These are phyloP conservation scores for Fragilaria crotonensis DNA, from an alignment of 108 stramenopile species.

Conservation along the genomic window DNA sequence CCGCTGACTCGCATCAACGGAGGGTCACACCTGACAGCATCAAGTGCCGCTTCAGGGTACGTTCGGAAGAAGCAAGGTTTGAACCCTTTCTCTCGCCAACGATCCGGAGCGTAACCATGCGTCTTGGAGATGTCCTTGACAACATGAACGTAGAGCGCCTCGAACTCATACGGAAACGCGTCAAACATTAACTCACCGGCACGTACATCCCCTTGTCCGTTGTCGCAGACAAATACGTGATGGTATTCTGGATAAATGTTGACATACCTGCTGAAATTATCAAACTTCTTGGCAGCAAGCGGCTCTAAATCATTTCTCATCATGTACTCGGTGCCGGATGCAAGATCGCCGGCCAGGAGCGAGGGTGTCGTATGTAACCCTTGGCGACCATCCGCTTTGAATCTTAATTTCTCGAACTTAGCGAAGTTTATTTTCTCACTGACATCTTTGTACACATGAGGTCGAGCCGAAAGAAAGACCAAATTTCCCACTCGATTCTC, in stretches of 20 bases:
- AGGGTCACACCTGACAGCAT: slow-evolving; percentile 74
- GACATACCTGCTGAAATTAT: slow-evolving; percentile 90
- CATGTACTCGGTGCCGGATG: slow-evolving; percentile 87
- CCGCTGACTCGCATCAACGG: slow-evolving; percentile 76
- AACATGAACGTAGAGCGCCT: slow-evolving; percentile 87
- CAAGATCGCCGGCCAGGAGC: slow-evolving; percentile 89
- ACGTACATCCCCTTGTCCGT: slow-evolving; percentile 97
- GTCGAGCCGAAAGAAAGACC: slow-evolving; percentile 95
- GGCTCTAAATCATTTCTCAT: slow-evolving; percentile 88
- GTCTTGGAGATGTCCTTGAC: slow-evolving; percentile 69
- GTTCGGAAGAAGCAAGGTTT: slow-evolving; percentile 85
- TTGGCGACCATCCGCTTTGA: slow-evolving; percentile 49
- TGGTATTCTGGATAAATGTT: slow-evolving; percentile 95
- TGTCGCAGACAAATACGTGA: slow-evolving; percentile 97
- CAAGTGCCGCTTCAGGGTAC: slow-evolving; percentile 90
- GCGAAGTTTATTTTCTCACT: slow-evolving; percentile 85
- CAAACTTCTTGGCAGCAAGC: slow-evolving; percentile 82
- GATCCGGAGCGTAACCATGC: slow-evolving; percentile 66
- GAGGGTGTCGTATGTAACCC: slow-evolving; percentile 95
- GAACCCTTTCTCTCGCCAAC: slow-evolving; percentile 67
- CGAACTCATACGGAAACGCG: slow-evolving; percentile 68
- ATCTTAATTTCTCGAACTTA: slow-evolving; percentile 87
- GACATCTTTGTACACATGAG: slow-evolving; percentile 97
- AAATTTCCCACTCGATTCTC: slow-evolving; percentile 83
- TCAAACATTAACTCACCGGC: slow-evolving; percentile 96